phyloP scores from a whole-genome alignment of 1,139 yeast genomes.

The Geotrichum bryndzae region DNA sequence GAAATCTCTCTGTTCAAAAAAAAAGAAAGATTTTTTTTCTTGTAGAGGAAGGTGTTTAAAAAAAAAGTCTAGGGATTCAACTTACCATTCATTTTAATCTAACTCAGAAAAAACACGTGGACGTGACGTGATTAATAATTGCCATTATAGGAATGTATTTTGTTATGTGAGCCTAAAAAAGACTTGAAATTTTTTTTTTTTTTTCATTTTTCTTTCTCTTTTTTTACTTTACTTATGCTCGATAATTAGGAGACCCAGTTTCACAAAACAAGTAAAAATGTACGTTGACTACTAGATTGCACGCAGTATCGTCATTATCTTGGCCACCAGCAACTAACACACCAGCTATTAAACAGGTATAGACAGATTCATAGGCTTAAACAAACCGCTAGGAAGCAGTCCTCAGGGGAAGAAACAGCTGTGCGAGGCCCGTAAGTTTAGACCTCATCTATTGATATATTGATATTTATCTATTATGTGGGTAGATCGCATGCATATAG shows the following conservation, averaged over 20 bases:
- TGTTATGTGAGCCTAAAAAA: too few species aligned
- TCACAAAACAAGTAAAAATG: neutral
- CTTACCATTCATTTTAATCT: neutral
- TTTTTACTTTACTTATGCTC: neutral
- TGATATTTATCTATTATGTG: neutral
- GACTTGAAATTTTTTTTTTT: neutral
- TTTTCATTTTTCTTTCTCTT: neutral
- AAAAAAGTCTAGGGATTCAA: neutral
- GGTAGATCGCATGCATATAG: neutral
- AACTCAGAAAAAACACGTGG: neutral
- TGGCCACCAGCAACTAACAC: neutral
- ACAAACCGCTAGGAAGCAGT: neutral
- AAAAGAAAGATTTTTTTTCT: too few species aligned
- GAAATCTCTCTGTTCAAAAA: too few species aligned
- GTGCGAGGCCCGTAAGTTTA: conserved; percentile 30
- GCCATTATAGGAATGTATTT: conserved; percentile 3
- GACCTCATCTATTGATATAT: neutral
- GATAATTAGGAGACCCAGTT: neutral
- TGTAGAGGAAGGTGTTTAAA: too few species aligned
- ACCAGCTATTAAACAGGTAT: conserved; percentile 4
- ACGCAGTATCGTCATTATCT: neutral
- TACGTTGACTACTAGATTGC: neutral
- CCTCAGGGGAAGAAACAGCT: conserved; percentile 1
- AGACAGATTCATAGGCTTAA: conserved; percentile 11
- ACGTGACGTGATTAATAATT: conserved; percentile 5